These are phyloP conservation scores for Ascochyta fabae DNA, from an alignment of 2,329 filamentous ascomycete genomes.

Conservation along the genomic window DNA sequence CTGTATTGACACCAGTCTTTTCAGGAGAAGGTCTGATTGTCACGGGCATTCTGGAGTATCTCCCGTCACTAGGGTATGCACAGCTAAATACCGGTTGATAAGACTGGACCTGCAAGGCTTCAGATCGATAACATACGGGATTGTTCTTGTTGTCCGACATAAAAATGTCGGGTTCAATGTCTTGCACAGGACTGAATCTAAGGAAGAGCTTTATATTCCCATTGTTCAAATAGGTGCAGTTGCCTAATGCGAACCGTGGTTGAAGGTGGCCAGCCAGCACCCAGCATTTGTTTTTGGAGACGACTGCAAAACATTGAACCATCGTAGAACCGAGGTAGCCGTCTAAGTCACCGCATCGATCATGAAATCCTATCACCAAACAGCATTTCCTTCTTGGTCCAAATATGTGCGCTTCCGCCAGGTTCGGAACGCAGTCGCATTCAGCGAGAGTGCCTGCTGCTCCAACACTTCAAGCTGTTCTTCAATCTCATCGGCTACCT, in stretches of 20 bases:
- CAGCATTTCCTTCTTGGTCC: neutral
- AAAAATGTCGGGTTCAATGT: neutral
- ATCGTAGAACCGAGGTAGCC: neutral
- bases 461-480: neutral
- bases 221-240: neutral
- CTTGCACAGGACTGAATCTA: neutral
- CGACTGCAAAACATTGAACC: rapidly evolving
- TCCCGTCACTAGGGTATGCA: no score
- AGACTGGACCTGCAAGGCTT: no score
- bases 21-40: no score
- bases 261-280: neutral
- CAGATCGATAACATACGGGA: no score
- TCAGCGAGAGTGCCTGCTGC: neutral
- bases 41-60: no score
- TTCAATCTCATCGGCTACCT: conserved; percentile 1
- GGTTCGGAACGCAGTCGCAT: neutral
- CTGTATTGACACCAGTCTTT: no score
- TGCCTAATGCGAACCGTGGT: neutral
- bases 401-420: neutral
- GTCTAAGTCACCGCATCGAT: no score
- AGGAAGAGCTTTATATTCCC: neutral
- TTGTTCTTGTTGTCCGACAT: no score
- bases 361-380: no score
- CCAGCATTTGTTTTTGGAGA: neutral
- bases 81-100: no score